Evolutionary conservation across 2,329 filamentous ascomycete genomes (phyloP), one percentile per base, ranked within the genome.

Genomic region (Trichophyton simii): DNA sequence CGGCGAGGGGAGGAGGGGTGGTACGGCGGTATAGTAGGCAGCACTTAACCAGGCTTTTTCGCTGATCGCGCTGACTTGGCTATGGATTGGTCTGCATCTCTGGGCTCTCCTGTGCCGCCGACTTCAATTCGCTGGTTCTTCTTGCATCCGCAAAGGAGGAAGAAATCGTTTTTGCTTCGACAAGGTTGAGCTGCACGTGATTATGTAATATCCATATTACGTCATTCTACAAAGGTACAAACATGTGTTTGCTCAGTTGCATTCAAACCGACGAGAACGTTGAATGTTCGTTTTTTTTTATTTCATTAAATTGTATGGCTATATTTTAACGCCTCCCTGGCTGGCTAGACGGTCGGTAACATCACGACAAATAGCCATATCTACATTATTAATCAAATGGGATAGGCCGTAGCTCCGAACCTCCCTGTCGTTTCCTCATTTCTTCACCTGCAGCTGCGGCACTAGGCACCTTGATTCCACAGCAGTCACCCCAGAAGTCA

Each of bases 381-480:
- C 31, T 25, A 25, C 22, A 28, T 20, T 9, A 55, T 55, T 15
- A 79, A 67, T 79, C 76, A 65, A 78, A 78, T 4, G 76, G 76
- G 66, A 79, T 78, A 42, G 75, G 74, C 25, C 76, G 74, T 62
- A 99, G 73, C 89, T 91, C 80, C 46, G 77, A 80, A 15, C 81
- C 85, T 34, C 80, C 82, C 67, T 79, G 80, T 60, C 80, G 80
- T 78, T 95, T 97, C 78, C 83, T 87, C 81, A 88, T 87, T 76
- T 96, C 92, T 67, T 91, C 87, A 13, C 89, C 89, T 0, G 94
- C 95, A 31, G 91, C 95, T 62, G 97, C 82, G 60, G 90, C 92
- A 71, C 91, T 96, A 0, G 94, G 95, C 15, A 99, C 94, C 68
- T 95, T 92, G 74, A 99, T 99, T 28, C 94, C 94, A 72, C 94